A percentile compares a stretch with the other conserved stretches of the same genome.
Conservation (phyloP, 2,329 filamentous ascomycete genomes). For the Ophiosphaerella korrae region DNA sequence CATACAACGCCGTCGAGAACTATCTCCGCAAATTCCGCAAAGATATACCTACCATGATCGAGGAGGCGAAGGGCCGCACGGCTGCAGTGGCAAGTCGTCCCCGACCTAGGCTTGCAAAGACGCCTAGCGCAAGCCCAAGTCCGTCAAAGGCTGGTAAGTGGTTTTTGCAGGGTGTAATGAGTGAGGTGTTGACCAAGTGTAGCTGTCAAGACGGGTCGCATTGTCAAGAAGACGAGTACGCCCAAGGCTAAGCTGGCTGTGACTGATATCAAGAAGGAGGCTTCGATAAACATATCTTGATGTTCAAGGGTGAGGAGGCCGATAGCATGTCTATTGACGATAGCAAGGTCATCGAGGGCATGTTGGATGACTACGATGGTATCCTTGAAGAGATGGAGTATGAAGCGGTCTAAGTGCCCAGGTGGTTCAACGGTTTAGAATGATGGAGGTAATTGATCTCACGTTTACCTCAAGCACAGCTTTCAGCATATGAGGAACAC, state of each 20-base stretch:
- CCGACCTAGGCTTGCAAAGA: neutral
- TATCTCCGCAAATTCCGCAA: slow-evolving; percentile 54
- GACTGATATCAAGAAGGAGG: neutral
- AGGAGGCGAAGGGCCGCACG: slow-evolving; percentile 9
- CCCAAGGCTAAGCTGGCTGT: neutral
- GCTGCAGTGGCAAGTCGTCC: slow-evolving; percentile 1
- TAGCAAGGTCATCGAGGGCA: neutral
- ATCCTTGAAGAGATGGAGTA: too few relatives aligned
- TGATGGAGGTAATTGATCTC: too few relatives aligned
- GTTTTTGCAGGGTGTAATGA: neutral
- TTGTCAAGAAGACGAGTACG: slow-evolving; percentile 20
- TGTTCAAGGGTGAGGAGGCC: too few relatives aligned
- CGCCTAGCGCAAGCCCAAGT: slow-evolving; percentile 5
- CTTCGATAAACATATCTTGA: neutral
- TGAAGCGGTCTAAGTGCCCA: too few relatives aligned
- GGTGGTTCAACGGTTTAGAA: too few relatives aligned
- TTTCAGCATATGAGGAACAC: too few relatives aligned
- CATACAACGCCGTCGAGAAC: slow-evolving; percentile 55
- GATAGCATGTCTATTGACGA: neutral
- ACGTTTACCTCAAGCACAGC: too few relatives aligned
- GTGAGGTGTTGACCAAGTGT: neutral
- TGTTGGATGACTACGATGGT: slow-evolving; percentile 11
- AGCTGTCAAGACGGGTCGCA: slow-evolving; percentile 25
- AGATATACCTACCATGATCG: slow-evolving; percentile 41
- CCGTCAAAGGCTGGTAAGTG: slow-evolving; percentile 12